Evolutionary conservation across 148 eudicot species (phyloP).

Genomic region (Agrostemma githago): DNA sequence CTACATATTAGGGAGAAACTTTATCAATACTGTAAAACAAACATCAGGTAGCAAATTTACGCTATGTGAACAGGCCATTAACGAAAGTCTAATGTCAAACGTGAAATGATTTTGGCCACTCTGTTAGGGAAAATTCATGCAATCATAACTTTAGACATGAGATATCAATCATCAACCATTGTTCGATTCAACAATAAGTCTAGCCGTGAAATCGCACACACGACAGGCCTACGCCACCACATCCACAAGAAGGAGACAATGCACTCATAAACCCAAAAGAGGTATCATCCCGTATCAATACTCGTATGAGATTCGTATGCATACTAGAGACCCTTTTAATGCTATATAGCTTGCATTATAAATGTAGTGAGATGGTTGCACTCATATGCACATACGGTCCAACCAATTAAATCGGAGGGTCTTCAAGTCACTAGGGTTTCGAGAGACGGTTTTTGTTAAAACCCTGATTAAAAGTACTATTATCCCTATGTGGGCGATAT

Average conservation of each 20-base stretch:
- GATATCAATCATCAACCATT: background rate
- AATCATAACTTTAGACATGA: background rate
- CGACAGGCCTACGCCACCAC: background rate
- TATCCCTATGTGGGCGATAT: background rate
- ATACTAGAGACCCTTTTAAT: background rate
- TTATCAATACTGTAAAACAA: slow-evolving; percentile 13
- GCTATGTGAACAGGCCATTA: background rate
- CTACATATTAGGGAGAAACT: slow-evolving; percentile 25
- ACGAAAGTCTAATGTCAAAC: background rate
- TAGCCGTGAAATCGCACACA: background rate
- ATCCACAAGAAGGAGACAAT: background rate
- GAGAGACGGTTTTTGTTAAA: background rate
- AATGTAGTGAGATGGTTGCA: background rate
- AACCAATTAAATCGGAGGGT: background rate
- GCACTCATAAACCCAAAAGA: background rate
- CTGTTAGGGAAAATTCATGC: background rate
- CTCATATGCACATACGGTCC: background rate
- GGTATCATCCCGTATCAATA: background rate
- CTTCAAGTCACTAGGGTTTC: background rate
- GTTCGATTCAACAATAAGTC: background rate
- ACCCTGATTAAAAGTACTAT: background rate
- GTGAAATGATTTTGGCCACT: background rate
- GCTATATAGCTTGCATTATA: background rate
- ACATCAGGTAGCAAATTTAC: background rate
- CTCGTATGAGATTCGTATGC: background rate